These are phyloP conservation scores for Penicillium psychrofluorescens DNA, from an alignment of 495 filamentous ascomycete genomes.

Conservation along the genomic window DNA sequence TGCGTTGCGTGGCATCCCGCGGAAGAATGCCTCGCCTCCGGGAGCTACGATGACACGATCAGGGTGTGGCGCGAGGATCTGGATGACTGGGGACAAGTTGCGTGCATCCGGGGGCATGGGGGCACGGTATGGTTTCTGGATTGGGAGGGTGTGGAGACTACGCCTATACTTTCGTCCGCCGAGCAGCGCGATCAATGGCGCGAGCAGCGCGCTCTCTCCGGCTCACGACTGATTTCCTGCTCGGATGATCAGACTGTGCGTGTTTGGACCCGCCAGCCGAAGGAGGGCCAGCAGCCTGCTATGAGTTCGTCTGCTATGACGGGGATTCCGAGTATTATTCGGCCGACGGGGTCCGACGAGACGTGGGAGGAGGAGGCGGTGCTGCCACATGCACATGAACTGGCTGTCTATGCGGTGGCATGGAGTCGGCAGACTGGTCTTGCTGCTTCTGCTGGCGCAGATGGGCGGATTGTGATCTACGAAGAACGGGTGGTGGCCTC, in stretches of 20 bases:
- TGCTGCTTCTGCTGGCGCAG: constrained; percentile 76
- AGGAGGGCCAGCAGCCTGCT: constrained; percentile 26
- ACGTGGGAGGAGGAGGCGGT: constrained; percentile 68
- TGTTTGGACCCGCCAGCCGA: constrained; percentile 65
- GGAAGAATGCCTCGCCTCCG: constrained; percentile 73
- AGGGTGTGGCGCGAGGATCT: constrained; percentile 82
- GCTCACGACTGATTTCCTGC: constrained; percentile 64
- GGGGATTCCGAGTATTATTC: constrained; percentile 73
- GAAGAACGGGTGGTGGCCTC: constrained; percentile 43
- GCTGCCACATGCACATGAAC: constrained; percentile 67
- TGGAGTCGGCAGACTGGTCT: constrained; percentile 74
- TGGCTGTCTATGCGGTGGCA: constrained; percentile 69
- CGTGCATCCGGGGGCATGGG: constrained; percentile 66
- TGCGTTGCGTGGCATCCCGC: constrained; percentile 84
- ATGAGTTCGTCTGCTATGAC: constrained; percentile 21
- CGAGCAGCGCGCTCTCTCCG: constrained; percentile 36
- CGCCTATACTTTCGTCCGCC: constrained; percentile 1
- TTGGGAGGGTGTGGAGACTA: constrained; percentile 54
- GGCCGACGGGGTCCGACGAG: constrained; percentile 62
- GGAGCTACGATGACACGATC: constrained; percentile 87
- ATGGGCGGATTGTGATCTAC: constrained; percentile 79
- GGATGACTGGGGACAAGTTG: constrained; percentile 90
- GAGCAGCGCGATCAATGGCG: constrained; percentile 25
- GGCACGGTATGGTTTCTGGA: constrained; percentile 83
- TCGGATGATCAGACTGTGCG: constrained; percentile 73